phyloP scores from a whole-genome alignment of 1,284 basidiomycete species.

The Athelia sp. region DNA sequence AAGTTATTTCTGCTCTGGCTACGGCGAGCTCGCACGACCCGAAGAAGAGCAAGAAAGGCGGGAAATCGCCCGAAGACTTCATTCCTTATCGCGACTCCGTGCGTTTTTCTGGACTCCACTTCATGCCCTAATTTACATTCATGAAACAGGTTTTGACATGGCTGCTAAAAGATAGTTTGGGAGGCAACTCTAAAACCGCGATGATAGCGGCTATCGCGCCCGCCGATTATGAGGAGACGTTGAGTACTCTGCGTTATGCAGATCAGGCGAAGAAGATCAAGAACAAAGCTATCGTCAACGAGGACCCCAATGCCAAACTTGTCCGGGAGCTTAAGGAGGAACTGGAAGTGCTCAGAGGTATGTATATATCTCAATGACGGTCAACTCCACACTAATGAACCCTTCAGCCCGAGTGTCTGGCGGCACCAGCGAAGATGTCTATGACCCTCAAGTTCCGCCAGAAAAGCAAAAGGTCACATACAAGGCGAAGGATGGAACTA shows the following conservation, averaged over 20 bases:
- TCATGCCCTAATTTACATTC: conserved; percentile 4
- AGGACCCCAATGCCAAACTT: conserved; percentile 98
- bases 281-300: conserved; percentile 98
- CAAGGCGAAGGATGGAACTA: conserved; percentile 87
- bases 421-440: conserved; percentile 67
- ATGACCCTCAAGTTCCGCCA: conserved; percentile 86
- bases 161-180: conserved; percentile 95
- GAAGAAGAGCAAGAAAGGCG: conserved; percentile 81
- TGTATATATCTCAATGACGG: conserved; percentile 17
- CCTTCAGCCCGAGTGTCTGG: conserved; percentile 66
- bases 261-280: conserved; percentile 99
- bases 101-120: conserved; percentile 19
- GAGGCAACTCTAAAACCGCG: conserved; percentile 92
- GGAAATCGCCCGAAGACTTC: conserved; percentile 69
- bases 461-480: conserved; percentile 96
- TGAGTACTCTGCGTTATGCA: conserved; percentile 93
- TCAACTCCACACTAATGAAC: background rate
- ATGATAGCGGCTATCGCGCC: conserved; percentile 99
- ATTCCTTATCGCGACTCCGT: conserved; percentile 94
- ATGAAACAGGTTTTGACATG: conserved; percentile 80
- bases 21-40: conserved; percentile 62
- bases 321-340: conserved; percentile 99
- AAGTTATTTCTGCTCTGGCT: conserved; percentile 94
- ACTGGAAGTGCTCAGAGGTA: conserved; percentile 82
- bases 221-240: conserved; percentile 96